These are phyloP conservation scores for Pterulicium gracile DNA, from an alignment of 1,284 basidiomycete genomes.

Conservation along the genomic window DNA sequence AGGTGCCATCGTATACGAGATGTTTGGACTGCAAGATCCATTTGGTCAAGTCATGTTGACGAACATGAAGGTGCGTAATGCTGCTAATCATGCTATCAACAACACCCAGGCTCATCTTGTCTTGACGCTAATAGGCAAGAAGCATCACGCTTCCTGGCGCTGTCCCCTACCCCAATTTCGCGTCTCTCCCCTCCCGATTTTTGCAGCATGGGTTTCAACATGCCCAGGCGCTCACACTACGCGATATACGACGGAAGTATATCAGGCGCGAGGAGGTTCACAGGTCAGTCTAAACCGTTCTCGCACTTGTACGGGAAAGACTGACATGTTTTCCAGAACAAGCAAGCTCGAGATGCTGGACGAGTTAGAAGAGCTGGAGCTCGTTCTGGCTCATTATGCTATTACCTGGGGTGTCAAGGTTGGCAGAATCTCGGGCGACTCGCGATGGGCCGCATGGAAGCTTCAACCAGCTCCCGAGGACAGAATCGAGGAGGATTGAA, in stretches of 20 bases:
- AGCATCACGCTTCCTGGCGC: constrained; percentile 69
- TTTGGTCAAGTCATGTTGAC: constrained; percentile 85
- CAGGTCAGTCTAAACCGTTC: constrained; percentile 24
- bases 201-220: constrained; percentile 39
- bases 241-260: constrained; percentile 51
- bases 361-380: constrained; percentile 84
- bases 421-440: no score
- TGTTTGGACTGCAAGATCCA: constrained; percentile 75
- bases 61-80: constrained; percentile 58
- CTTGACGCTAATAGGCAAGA: constrained; percentile 38
- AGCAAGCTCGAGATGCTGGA: constrained; percentile 69
- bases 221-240: constrained; percentile 51
- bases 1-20: constrained; percentile 75
- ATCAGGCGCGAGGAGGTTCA: constrained; percentile 47
- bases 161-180: constrained; percentile 44
- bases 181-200: constrained; percentile 58
- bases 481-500: no score
- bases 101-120: background rate
- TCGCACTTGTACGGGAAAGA: constrained; percentile 4
- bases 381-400: constrained; percentile 82
- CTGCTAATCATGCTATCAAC: constrained; percentile 4
- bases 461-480: no score
- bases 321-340: constrained; percentile 46
- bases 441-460: no score
- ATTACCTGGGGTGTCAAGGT: constrained; percentile 65